Base-by-base conservation (phyloP, 2,329 filamentous ascomycete species). In the Tothia fuscella region DNA sequence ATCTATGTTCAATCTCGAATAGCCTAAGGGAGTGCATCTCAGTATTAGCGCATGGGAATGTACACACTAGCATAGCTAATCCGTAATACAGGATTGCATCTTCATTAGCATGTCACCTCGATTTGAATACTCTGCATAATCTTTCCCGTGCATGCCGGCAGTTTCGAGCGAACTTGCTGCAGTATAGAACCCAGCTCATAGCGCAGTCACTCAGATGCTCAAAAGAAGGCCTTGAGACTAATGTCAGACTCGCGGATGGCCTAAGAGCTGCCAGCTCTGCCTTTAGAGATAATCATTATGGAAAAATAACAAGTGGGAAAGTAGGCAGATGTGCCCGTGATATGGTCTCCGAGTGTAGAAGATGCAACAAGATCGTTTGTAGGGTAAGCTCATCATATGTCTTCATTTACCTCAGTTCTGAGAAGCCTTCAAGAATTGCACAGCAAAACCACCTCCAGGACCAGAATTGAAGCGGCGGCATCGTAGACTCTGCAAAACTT, bases 81-180 rank as follows among this genome's bases (percentile, higher is more conserved):
- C 12, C 30, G n/a, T 21, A 9, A 41, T 6, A 6, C 65, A 94
- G 87, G 53, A 76, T 94, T 56, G 77, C 83, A 51, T 75, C 78
- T 49, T 74, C 80, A 52, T 74, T 95, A 49, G 82, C 83, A 37
- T 73, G 76, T 24, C 73, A 75, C 51, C 76, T 95, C 57, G 89
- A 96, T 58, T 74, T 94, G 38, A 94, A 89, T 59, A 81, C 84
- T 12, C 74, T 95, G 52, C 80, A 93, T 59, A 78, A 80, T 49
- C 75, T 96, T 16, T 83, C 88, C 39, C 76, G 75, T 42, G 87
- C 85, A 42, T 93, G 86, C 58, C 82, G 81, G 39, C 78, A 83
- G 54, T 76, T 93, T 48, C 83, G 83, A 50, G 71, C 72, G 43
- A 83, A 80, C 50, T 72, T 96, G 19, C 66, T 93, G 32, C 83